A percentile compares a stretch with the other conserved stretches of the same genome.
phyloP scores from a whole-genome alignment of 179 eudicot genomes.

The Kewa caespitosa region DNA sequence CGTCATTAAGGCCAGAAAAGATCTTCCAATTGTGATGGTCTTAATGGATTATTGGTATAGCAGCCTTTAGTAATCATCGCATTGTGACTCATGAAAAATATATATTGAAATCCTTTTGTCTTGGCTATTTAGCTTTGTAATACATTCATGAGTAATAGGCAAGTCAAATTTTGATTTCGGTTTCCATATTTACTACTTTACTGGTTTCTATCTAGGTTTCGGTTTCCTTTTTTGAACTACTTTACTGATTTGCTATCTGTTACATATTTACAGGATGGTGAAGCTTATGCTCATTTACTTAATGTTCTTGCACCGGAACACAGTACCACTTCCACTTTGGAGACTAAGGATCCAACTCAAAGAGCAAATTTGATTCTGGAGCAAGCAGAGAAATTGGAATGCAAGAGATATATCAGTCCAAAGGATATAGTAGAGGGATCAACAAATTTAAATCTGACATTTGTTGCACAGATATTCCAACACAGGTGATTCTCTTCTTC shows the following conservation, averaged over 20 bases:
- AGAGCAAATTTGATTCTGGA: constrained; percentile 72
- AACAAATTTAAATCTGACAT: constrained; percentile 71
- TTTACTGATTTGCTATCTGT: constrained; percentile 7
- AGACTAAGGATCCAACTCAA: constrained; percentile 59
- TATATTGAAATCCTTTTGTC: background rate
- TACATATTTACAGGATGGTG: constrained; percentile 69
- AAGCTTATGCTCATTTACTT: constrained; percentile 81
- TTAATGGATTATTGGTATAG: background rate
- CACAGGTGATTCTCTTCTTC: constrained; percentile 47
- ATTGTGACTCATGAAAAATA: background rate
- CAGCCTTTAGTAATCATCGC: background rate
- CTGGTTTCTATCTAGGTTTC: background rate
- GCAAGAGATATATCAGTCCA: constrained; percentile 69
- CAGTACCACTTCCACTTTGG: constrained; percentile 46
- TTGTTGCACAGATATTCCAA: constrained; percentile 81
- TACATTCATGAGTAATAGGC: background rate
- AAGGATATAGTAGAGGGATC: constrained; percentile 85
- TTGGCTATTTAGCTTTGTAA: background rate
- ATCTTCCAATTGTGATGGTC: too few relatives aligned
- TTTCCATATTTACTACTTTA: background rate
- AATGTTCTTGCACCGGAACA: constrained; percentile 88
- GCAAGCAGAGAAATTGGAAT: constrained; percentile 79
- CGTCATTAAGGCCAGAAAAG: too few relatives aligned
- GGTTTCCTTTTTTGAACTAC: background rate
- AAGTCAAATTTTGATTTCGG: background rate